Conservation (phyloP, 805 yeast genomes). For the Ogataea pini region DNA sequence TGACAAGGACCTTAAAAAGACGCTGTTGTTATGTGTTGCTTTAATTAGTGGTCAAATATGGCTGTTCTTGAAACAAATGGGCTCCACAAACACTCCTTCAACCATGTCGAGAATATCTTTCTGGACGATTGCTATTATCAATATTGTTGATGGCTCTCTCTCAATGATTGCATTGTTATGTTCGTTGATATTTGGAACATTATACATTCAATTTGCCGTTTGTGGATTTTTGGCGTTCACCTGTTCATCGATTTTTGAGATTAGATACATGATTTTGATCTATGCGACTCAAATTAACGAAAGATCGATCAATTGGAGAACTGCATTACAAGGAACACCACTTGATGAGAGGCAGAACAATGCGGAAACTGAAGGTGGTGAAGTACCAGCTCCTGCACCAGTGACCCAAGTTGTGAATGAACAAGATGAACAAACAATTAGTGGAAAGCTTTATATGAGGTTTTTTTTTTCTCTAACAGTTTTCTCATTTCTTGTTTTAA, state of each 20-base stretch:
- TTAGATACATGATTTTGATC: slow-evolving; percentile 69
- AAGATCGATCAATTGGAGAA: slow-evolving; percentile 62
- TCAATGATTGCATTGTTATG: slow-evolving; percentile 62
- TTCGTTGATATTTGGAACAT: slow-evolving; percentile 52
- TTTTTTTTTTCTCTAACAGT: slow-evolving; percentile 55
- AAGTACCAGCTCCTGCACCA: slow-evolving; percentile 25
- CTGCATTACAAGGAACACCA: slow-evolving; percentile 62
- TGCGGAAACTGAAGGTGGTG: slow-evolving; percentile 21
- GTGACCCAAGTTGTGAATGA: slow-evolving; percentile 28
- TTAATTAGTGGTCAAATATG: slow-evolving; percentile 54
- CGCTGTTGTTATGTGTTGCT: slow-evolving; percentile 45
- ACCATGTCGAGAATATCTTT: slow-evolving; percentile 73
- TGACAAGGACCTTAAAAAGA: slow-evolving; percentile 38
- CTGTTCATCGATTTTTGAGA: slow-evolving; percentile 71
- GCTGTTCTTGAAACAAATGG: slow-evolving; percentile 68
- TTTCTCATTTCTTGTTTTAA: slow-evolving; percentile 56
- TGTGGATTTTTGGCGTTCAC: slow-evolving; percentile 70
- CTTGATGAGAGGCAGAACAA: slow-evolving; percentile 36
- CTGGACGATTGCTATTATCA: slow-evolving; percentile 63
- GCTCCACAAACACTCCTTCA: slow-evolving; percentile 74
- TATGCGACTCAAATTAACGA: slow-evolving; percentile 73
- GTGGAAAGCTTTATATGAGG: slow-evolving; percentile 58
- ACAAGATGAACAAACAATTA: slow-evolving; percentile 53
- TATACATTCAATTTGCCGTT: slow-evolving; percentile 68
- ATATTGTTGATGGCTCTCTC: slow-evolving; percentile 67